Base-by-base conservation (phyloP, 129 eudicot genomes). In the Pseudognaphalium luteoalbum region DNA sequence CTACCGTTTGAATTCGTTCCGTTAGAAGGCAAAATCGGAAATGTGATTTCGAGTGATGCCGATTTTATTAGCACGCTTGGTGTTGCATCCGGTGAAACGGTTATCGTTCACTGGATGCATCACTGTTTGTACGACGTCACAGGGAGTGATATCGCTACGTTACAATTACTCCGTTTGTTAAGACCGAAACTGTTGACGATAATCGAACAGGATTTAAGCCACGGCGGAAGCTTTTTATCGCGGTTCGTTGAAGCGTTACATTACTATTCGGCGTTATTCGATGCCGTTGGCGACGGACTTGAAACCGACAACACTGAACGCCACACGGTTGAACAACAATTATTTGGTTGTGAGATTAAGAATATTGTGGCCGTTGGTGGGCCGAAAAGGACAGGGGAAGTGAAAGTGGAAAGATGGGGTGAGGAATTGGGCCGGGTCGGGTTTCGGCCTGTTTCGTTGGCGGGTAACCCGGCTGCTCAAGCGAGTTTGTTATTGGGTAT, bases 241-340 rank as follows among this genome's bases (percentile, higher is more conserved):
- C 76, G 98, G 71, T 93, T 93, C 37, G 97, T 93, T 19, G 98
- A 91, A 73, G 97, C 98, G 8, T 52, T 93, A 65, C 98, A 93
- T 76, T 93, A 93, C n/a, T 91, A 93, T 58, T 93, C 97, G 1
- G 98, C 97, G 0, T 64, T 93, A 73, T 91, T 93, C 22, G 98
- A 93, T 66, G 97, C 98, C 3, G 63, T 93, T 21, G 98, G 97
- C n/a, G 97, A 90, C 56, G 96, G 93, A 0, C 70, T 86, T 51
- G 92, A 87, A 1, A 67, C 35, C 37, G 96, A 87, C 7, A 86
- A 84, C 34, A 59, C 76, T 6, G 90, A 93, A 65, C 77, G 97
- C 77, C 86, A 87, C 72, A 76, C 85, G 70, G 98, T 91, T 68
- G 98, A 93, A 88, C 91, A 83, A 56, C 91, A 88, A 61, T 28